Conservation (phyloP, 306 rosid genomes). For the Begonia loranthoides region DNA sequence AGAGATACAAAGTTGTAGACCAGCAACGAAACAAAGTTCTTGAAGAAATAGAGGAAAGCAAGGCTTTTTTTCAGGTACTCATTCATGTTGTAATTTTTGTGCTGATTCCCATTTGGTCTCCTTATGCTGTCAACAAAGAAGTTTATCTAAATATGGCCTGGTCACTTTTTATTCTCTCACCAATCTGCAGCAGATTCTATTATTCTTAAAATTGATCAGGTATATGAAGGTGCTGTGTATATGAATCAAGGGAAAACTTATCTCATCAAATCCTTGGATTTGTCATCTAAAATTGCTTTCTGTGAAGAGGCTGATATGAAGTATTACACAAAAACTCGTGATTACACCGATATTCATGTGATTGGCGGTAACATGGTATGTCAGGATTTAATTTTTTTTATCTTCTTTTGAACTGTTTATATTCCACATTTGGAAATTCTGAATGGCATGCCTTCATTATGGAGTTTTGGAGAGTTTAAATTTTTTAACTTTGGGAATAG, state of each 20-base stretch:
- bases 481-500: no score
- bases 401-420: not conserved
- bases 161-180: conserved; percentile 3
- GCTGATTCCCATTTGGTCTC: not conserved
- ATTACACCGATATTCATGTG: conserved; percentile 73
- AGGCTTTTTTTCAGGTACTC: conserved; percentile 80
- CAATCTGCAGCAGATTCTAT: conserved; percentile 1
- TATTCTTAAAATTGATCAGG: conserved; percentile 30
- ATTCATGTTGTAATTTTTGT: conserved; percentile 1
- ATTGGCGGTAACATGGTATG: conserved; percentile 66
- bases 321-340: conserved; percentile 76
- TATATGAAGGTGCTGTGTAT: conserved; percentile 90
- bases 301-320: conserved; percentile 72
- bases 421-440: not conserved
- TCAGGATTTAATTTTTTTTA: conserved; percentile 14
- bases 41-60: conserved; percentile 98
- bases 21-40: conserved; percentile 39
- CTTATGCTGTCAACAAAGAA: not conserved
- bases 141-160: conserved; percentile 1
- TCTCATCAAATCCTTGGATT: conserved; percentile 60
- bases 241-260: conserved; percentile 80
- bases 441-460: not conserved
- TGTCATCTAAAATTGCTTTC: conserved; percentile 41
- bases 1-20: conserved; percentile 57
- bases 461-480: no score